These are phyloP conservation scores for Colletotrichum incanum DNA, from an alignment of 2,329 filamentous ascomycete species.

Conservation along the genomic window DNA sequence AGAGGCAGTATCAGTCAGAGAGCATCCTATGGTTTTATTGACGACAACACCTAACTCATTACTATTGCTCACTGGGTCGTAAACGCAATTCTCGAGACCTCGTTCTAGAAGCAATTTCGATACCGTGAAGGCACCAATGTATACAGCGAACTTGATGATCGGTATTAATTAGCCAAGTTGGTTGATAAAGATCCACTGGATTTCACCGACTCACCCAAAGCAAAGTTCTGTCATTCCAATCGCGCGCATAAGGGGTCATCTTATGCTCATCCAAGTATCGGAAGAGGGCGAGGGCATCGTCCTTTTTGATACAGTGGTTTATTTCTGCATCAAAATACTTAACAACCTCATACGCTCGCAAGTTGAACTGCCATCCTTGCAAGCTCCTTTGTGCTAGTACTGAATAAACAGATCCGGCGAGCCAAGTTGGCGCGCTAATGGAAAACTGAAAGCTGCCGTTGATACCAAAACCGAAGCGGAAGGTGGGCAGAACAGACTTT, in stretches of 20 bases:
- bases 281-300: background rate
- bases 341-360: background rate
- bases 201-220: background rate
- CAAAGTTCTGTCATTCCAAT: fast-evolving
- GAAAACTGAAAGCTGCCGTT: background rate
- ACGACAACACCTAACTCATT: fast-evolving
- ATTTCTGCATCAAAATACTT: fast-evolving
- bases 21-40: background rate
- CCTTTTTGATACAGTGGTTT: fast-evolving
- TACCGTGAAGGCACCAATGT: fast-evolving
- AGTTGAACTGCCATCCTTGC: constrained; percentile 13
- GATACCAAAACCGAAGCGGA: background rate
- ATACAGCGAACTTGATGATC: background rate
- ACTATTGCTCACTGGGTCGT: background rate
- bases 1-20: too few species aligned
- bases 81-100: background rate
- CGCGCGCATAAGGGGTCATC: background rate
- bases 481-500: background rate
- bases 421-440: constrained; percentile 12
- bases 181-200: fast-evolving
- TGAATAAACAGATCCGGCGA: constrained; percentile 14
- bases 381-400: constrained; percentile 9
- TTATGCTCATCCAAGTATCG: background rate
- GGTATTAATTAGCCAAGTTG: background rate
- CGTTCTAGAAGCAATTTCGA: background rate